Evolutionary conservation across 2,329 filamentous ascomycete genomes (phyloP), one percentile per base, ranked within the genome.

Genomic region (Colletotrichum spaethianum): DNA sequence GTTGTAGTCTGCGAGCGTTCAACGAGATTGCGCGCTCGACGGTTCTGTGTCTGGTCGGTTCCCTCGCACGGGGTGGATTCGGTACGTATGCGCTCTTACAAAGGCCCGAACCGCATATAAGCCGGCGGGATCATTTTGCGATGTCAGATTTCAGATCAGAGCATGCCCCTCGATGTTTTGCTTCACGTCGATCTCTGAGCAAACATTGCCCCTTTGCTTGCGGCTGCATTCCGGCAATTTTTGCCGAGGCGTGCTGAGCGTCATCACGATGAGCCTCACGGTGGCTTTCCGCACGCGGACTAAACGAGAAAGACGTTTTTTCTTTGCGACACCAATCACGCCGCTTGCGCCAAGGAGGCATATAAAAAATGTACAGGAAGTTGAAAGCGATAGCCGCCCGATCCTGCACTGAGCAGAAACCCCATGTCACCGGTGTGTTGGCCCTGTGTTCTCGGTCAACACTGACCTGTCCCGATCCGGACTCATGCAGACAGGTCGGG

Each of bases 101-200:
- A 70, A 70, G 62, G 67, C 44, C 67, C 62, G 62, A 70, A 23
- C 16, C 40, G 67, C 62, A 66, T 53, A 59, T 44, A 70, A 70
- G 53, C 38, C 46, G 46, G 36, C 28, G n/a, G 2, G 26, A 3
- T 38, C 38, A 55, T 48, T 14, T 55, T 28, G 36, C n/a, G 5
- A 65, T 50, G 23, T 65, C 66, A 69, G 6, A 64, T 69, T 69
- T 69, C 66, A 69, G 33, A 69, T 69, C 42, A 23, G 31, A 33
- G 16, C 60, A 50, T 6, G 66, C 36, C 14, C 26, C 56, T 50
- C 20, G 26, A 23, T 31, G 36, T 36, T 44, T 12, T 36, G n/a
- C 52, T 48, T 26, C 33, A 28, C 44, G 31, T 28, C 26, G 33
- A 28, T 40, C 31, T 14, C 11, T 33, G 2, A 26, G 28, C 60